Conservation (phyloP, 179 eudicot genomes). For the Corrigiola litoralis region DNA sequence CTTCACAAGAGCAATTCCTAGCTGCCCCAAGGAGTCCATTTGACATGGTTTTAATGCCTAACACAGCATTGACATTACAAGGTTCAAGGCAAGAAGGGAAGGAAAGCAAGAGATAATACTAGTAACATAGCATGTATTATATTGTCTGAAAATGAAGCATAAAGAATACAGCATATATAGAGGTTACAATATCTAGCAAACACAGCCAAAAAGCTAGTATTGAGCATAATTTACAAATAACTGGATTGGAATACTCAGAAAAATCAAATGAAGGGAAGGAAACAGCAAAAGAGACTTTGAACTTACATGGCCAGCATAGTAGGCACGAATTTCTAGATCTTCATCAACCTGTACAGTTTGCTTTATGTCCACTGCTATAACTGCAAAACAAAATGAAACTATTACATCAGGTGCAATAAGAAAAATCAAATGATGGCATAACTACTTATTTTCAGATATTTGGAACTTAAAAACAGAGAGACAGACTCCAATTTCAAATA, state of each 20-base stretch:
- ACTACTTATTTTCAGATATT: background rate
- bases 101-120: background rate
- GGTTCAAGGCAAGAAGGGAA: conserved; percentile 1
- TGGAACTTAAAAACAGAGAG: background rate
- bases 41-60: background rate
- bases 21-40: background rate
- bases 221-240: too few species aligned
- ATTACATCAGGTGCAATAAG: background rate
- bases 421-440: background rate
- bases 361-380: conserved; percentile 75
- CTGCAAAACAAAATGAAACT: conserved; percentile 29
- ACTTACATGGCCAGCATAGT: conserved; percentile 94
- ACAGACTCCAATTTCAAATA: background rate
- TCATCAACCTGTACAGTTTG: conserved; percentile 80
- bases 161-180: too few species aligned
- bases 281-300: background rate
- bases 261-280: background rate
- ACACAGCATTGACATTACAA: background rate
- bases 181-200: too few species aligned
- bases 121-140: too few species aligned
- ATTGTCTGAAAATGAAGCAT: too few species aligned
- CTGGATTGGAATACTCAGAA: background rate
- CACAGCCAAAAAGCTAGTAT: too few species aligned
- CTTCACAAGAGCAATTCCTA: background rate
- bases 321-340: conserved; percentile 91